Evolutionary conservation across 169 alveolate species (phyloP), one percentile per base, ranked within the genome.

Genomic region (Ichthyophthirius multifiliis): DNA sequence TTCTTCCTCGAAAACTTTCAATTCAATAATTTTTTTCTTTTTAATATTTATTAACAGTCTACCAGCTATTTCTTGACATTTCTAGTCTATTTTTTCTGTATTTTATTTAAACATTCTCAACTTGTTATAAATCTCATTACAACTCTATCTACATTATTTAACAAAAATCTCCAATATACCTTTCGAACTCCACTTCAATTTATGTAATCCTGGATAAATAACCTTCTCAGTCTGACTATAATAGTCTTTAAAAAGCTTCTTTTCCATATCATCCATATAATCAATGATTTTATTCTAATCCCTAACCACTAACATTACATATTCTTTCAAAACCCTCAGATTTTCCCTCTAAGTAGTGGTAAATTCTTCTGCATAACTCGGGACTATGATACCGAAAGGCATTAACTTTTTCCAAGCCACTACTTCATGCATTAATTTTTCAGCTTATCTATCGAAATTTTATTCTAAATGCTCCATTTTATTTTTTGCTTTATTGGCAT

Each of bases 341-440:
- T 91, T 76, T 75, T 96, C 99, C 45, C 91, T 92, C 45, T 90
- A 93, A 41, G 79, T 81, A 32, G 93, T 79, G 31, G 95, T 86
- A 65, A 81, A 81, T 46, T 81, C 86, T 71, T 81, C 76, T 0
- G 80, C 80, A 31, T 71, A 67, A 31, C 79, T 77, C 9, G 89
- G 85, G 23, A 85, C 83, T 7, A 89, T 82, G 10, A 86, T 83
- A 35, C 97, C 98, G 43, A 90, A 84, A 43, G 94, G 89, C 71
- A 92, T 94, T 48, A 95, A 76, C 85, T 92, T 93, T 75, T 95
- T 94, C 99, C 99, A 96, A 76, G 92, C 93, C 39, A 91, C 90
- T 16, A 90, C 96, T 82, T 96, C 99, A 67, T 88, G 87, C 65
- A 94, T 65, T 18, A 92, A 86, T 67, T 91, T 88, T 62, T 92